A percentile compares a stretch with the other conserved stretches of the same genome.
Conservation (phyloP, 306 rosid genomes). For the Urtica urens region DNA sequence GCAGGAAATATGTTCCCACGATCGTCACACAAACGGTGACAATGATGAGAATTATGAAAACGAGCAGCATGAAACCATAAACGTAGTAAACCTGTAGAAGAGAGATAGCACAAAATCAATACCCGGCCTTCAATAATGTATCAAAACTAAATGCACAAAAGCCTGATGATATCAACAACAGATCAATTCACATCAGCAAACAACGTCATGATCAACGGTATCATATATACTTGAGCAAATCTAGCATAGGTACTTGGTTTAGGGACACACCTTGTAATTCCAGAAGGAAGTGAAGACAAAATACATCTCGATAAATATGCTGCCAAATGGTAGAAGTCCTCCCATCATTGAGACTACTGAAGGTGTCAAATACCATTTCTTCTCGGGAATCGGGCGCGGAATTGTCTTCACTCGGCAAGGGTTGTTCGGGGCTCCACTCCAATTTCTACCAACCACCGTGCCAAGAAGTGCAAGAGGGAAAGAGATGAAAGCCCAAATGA, state of each 20-base stretch:
- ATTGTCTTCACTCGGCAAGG: constrained; percentile 98
- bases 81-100: constrained; percentile 93
- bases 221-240: no score
- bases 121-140: constrained; percentile 10
- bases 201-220: no score
- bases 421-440: constrained; percentile 99
- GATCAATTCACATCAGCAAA: no score
- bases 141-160: no score
- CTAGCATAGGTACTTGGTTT: no score
- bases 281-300: constrained; percentile 99
- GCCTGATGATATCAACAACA: no score
- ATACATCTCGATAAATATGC: constrained; percentile 99
- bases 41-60: constrained; percentile 77
- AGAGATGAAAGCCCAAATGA: constrained; percentile 96
- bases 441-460: constrained; percentile 96
- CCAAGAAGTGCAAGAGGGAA: constrained; percentile 99
- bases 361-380: constrained; percentile 99
- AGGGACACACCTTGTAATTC: constrained; percentile 62
- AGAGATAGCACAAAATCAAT: constrained; percentile 17
- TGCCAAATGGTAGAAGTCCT: constrained; percentile 97
- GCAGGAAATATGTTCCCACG: constrained; percentile 93
- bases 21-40: constrained; percentile 97
- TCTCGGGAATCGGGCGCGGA: constrained; percentile 99
- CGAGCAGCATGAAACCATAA: constrained; percentile 97
- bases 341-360: constrained; percentile 97